These are phyloP conservation scores for Aspergillus unguis DNA, from an alignment of 2,329 filamentous ascomycete genomes.

Conservation along the genomic window DNA sequence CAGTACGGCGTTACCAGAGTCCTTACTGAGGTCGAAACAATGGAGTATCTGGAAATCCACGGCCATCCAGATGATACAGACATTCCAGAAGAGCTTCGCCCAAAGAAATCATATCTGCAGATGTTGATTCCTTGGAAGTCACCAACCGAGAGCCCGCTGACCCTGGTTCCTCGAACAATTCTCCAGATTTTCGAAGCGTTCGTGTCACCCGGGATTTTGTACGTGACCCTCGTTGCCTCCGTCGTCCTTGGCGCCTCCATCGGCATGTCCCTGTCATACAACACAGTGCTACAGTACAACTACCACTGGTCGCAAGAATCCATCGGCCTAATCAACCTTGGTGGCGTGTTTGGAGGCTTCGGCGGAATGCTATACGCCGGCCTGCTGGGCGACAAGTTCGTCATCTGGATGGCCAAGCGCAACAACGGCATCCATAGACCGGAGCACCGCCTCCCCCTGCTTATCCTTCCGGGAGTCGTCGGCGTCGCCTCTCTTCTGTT, in stretches of 20 bases:
- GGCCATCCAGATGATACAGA: background rate
- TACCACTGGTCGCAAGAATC: conserved; percentile 32
- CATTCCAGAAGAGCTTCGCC: background rate
- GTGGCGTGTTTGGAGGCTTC: conserved; percentile 27
- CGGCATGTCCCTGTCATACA: conserved; percentile 40
- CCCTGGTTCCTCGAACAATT: conserved; percentile 15
- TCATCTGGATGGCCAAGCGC: conserved; percentile 30
- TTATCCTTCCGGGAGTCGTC: conserved; percentile 33
- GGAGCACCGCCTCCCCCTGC: conserved; percentile 34
- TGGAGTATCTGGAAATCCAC: conserved; percentile 4
- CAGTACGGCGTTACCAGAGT: conserved; percentile 40
- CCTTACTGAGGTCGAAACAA: conserved; percentile 31
- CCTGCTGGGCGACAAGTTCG: conserved; percentile 23
- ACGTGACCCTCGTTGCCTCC: conserved; percentile 36
- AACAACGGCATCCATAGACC: conserved; percentile 33
- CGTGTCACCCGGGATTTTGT: conserved; percentile 39
- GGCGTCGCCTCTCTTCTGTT: conserved; percentile 29
- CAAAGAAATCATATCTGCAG: conserved; percentile 20
- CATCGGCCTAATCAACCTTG: conserved; percentile 27
- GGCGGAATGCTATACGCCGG: conserved; percentile 28
- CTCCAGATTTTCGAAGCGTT: conserved; percentile 25
- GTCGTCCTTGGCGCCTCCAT: conserved; percentile 38
- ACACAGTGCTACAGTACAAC: conserved; percentile 31
- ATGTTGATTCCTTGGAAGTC: conserved; percentile 31
- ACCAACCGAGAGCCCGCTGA: conserved; percentile 14